Base-by-base conservation (phyloP, 2,329 filamentous ascomycete genomes). In the Lecanicillium sp. region DNA sequence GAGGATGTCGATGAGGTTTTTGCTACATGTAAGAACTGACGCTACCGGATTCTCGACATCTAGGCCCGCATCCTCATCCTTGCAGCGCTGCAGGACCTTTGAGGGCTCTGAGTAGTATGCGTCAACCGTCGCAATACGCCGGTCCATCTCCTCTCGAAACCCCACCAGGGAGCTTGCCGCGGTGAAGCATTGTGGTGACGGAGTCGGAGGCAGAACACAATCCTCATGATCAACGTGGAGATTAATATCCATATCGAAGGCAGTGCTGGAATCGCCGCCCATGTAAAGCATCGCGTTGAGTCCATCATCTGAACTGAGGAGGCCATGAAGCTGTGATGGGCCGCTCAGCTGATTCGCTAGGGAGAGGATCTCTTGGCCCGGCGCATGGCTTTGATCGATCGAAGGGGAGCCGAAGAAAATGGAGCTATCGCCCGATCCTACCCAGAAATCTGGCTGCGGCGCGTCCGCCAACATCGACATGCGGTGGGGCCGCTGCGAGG, bases 121-220 rank as follows among this genome's bases (percentile, higher is more conserved):
- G 18, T 45, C 47, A 14, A 46, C 22, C 27, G 36, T 17, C 19
- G 37, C 30, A 38, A 45, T 45, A 27, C 40, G 45, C 17, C 41
- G 45, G 22, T 44, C 44, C 17, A 46, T 43, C 27, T 48, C 36
- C 37, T 48, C 45, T 38, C 45, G 33, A 29, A 48, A 46, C 11
- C 40, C 14, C 15, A 45, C 29, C 15, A 48, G 41, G 14, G 41
- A 44, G 38, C 33, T 43, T 39, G 38, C 44, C 19, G 43, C 20
- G 31, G 40, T 48, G 29, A 38, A 25, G 40, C 16, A 42, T 38
- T 42, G 34, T 34, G 35, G 29, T 32, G 17, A 16, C 20, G 42
- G 36, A 41, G 11, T 37, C 20, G 32, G 29, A 25, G 31, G 33
- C 12, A 33, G 11, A 25, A 40, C 27, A 17, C 9, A 5, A 18